A percentile compares a stretch with the other conserved stretches of the same genome.
Evolutionary conservation across 2,329 filamentous ascomycete genomes (phyloP).

Genomic region (Pseudopyricularia cyperi): DNA sequence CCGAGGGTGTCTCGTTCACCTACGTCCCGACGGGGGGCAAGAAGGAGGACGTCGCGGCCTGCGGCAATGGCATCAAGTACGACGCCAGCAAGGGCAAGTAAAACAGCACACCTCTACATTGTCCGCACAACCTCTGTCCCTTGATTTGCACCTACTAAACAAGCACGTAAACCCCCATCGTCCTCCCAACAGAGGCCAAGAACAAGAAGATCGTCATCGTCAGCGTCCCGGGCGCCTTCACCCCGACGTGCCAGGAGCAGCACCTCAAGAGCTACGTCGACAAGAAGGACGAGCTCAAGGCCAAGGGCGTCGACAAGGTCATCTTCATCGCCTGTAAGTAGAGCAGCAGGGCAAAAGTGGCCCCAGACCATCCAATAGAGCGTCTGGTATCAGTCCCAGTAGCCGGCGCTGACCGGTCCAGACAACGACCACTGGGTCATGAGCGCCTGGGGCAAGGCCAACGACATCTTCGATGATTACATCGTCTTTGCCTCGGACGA

Average conservation of each 20-base stretch:
- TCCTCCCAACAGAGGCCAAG: conserved; percentile 31
- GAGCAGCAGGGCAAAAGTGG: background rate
- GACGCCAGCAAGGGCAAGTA: conserved; percentile 59
- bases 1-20: conserved; percentile 66
- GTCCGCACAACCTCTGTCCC: too few species aligned
- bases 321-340: conserved; percentile 52
- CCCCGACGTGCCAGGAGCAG: conserved; percentile 68
- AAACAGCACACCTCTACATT: too few species aligned
- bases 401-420: background rate
- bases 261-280: conserved; percentile 73
- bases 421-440: conserved; percentile 77
- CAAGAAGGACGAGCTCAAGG: conserved; percentile 56
- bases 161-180: conserved; percentile 1
- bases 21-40: conserved; percentile 70
- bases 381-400: too few species aligned
- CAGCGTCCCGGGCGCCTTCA: conserved; percentile 61
- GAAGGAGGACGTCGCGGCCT: conserved; percentile 54
- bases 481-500: conserved; percentile 66
- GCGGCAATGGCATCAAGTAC: conserved; percentile 67
- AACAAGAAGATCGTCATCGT: conserved; percentile 44
- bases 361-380: too few species aligned
- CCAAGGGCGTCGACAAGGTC: conserved; percentile 72
- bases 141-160: too few species aligned
- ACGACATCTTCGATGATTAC: conserved; percentile 57
- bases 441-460: conserved; percentile 84